Base-by-base conservation (phyloP, 2,329 filamentous ascomycete genomes). In the Trichocomaceae sp. region DNA sequence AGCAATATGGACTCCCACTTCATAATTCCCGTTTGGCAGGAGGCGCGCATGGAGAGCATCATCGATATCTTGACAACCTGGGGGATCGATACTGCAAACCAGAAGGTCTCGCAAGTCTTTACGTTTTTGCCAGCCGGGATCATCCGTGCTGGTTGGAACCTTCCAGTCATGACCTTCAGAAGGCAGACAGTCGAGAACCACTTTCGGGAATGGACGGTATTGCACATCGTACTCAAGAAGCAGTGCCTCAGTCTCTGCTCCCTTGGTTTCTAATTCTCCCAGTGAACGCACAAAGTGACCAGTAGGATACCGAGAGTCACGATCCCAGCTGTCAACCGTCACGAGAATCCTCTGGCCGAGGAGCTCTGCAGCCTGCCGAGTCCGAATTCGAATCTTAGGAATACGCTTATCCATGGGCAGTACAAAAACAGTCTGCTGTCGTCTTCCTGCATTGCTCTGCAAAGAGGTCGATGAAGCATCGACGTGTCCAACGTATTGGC, bases 391-490 rank as follows among this genome's bases (percentile, higher is more conserved):
- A 64, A 99, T 96, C 76, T 97, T 99, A 2, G 93, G 93, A 20
- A 99, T 88, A 64, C 90, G 87, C 77, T 96, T 97, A 72, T 99
- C 92, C 92, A 99, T 97, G 3, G 93, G 91, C 48, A 97, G 84
- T 17, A 99, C 79, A 72, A 99, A 99, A 13, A 99, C 90, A 15
- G 83, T 95, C 68, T 96, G 90, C 68, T 95, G 90, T 64, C 87
- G 87, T 56, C 90, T 83, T 29, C 89, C 90, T 62, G 90, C 86
- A 57, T 84, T 86, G 1, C 82, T 82, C 2, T 84, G 82, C 52
- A 85, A 83, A 64, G 85, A 86, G 48, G 90, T 86, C 1, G 91
- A 95, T 10, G 87, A 88, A 50, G 86, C 85, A 67, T 99, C 93
- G 55, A 99, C 86, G 67, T 96, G 91, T 2, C 93, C 93, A 58